phyloP scores from a whole-genome alignment of 495 filamentous ascomycete species.

The Entonaema liquescens region DNA sequence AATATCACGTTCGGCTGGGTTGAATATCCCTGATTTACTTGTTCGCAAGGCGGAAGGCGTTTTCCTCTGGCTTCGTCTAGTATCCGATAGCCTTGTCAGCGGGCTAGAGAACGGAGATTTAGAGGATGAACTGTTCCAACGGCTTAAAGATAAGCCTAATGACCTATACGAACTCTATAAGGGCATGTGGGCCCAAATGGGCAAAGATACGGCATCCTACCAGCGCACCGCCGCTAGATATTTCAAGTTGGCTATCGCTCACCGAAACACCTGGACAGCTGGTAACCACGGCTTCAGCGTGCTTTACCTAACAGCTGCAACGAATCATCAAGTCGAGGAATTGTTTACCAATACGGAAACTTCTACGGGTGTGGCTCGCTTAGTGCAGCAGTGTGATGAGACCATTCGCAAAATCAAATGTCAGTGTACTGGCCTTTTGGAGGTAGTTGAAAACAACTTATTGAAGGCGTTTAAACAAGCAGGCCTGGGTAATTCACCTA shows the following conservation, averaged over 20 bases:
- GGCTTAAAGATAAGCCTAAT: not conserved
- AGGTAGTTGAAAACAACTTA: not conserved
- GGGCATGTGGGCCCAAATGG: not conserved
- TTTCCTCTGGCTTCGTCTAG: not conserved
- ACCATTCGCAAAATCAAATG: not conserved
- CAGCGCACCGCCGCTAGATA: not conserved
- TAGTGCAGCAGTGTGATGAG: not conserved
- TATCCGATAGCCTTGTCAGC: not conserved
- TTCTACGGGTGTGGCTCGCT: not conserved
- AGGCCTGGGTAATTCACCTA: too few species aligned
- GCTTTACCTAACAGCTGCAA: not conserved
- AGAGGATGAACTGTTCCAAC: not conserved
- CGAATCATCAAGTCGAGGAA: not conserved
- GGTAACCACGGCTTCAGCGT: too few species aligned
- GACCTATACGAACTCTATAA: not conserved
- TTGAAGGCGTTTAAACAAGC: too few species aligned
- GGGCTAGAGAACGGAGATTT: not conserved
- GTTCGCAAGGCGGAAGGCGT: not conserved
- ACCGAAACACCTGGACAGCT: too few species aligned
- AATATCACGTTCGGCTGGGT: not conserved
- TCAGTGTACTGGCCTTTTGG: not conserved
- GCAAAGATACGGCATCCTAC: not conserved
- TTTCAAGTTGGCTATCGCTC: not conserved
- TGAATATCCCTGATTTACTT: not conserved
- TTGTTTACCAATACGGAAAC: not conserved